phyloP scores from a whole-genome alignment of 1,284 basidiomycete species.

The Ceratobasidium sp. region DNA sequence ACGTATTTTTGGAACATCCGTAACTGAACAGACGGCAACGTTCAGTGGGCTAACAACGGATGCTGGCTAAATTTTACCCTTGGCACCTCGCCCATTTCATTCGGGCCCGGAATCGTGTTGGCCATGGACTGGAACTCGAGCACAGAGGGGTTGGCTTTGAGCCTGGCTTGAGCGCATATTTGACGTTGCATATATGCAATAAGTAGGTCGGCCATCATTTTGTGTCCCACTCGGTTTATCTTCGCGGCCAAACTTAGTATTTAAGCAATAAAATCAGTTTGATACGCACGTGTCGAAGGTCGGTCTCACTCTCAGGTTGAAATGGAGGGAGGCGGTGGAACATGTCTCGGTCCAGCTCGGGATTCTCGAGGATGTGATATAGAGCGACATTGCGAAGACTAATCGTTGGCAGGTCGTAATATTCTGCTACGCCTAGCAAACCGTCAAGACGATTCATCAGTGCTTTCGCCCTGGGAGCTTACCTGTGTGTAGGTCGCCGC shows the following conservation, averaged over 20 bases:
- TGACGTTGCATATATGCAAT: constrained; percentile 51
- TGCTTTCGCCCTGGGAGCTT: background rate
- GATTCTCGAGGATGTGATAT: constrained; percentile 38
- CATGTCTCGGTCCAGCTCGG: constrained; percentile 36
- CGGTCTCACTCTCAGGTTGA: constrained; percentile 28
- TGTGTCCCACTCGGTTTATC: constrained; percentile 40
- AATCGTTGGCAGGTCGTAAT: constrained; percentile 41
- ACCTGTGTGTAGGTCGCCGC: constrained; percentile 42
- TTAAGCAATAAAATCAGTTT: background rate
- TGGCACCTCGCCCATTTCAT: constrained; percentile 46
- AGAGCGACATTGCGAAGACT: constrained; percentile 41
- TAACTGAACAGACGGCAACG: constrained; percentile 44
- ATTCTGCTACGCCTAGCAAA: constrained; percentile 39
- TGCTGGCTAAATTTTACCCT: constrained; percentile 48
- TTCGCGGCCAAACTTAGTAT: background rate
- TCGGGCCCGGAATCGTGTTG: constrained; percentile 46
- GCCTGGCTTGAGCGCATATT: constrained; percentile 47
- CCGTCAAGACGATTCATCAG: background rate
- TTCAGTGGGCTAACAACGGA: constrained; percentile 42
- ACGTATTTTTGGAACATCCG: constrained; percentile 48
- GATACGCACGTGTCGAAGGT: constrained; percentile 41
- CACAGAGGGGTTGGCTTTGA: constrained; percentile 46
- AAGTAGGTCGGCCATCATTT: constrained; percentile 48
- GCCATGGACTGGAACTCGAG: constrained; percentile 38
- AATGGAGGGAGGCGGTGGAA: constrained; percentile 36